Conservation (phyloP, 129 eudicot genomes). For the Flaveria linearis region DNA sequence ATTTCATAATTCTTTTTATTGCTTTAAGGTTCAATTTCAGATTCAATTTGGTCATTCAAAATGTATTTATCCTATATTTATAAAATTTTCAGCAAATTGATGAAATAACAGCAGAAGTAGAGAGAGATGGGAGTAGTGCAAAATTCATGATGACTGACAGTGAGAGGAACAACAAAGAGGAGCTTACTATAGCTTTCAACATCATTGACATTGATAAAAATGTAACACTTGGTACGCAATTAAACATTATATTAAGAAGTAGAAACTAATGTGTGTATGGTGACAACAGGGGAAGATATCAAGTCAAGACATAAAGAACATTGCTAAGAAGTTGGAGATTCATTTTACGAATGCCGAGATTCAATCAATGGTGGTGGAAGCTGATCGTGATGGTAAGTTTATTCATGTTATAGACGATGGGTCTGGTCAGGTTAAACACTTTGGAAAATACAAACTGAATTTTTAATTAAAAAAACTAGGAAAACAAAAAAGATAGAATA, state of each 20-base stretch:
- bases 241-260: not conserved
- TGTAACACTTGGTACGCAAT: conserved; percentile 53
- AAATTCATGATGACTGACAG: conserved; percentile 90
- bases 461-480: no score
- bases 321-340: conserved; percentile 68
- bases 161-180: conserved; percentile 67
- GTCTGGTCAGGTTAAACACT: not conserved
- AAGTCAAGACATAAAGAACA: conserved; percentile 57
- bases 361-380: conserved; percentile 68
- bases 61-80: not conserved
- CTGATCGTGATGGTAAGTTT: conserved; percentile 72
- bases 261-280: not conserved
- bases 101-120: conserved; percentile 72
- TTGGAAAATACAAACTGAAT: no score
- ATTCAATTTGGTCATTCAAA: not conserved
- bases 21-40: not conserved
- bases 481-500: no score
- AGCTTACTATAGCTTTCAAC: conserved; percentile 68
- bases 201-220: conserved; percentile 71
- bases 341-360: conserved; percentile 60
- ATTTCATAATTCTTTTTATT: not conserved
- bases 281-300: conserved; percentile 70
- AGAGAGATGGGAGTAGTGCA: conserved; percentile 82
- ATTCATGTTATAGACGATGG: not conserved
- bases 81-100: conserved; percentile 50